These are phyloP conservation scores for Rehmannia glutinosa DNA, from an alignment of 257 asterid species.

Conservation along the genomic window DNA sequence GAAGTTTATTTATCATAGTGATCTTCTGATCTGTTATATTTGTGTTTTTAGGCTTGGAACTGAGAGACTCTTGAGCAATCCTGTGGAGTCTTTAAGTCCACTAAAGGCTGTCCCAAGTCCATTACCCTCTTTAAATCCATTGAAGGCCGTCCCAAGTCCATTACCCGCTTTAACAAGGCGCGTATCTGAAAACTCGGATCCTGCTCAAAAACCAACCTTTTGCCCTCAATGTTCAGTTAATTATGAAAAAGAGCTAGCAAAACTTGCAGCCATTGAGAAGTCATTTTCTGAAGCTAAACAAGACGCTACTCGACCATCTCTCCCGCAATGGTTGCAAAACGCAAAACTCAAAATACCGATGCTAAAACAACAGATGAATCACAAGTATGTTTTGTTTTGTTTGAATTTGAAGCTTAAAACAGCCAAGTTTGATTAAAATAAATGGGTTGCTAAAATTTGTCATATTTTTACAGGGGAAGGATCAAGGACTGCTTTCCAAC, in stretches of 20 bases:
- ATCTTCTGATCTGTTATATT: constrained; percentile 9
- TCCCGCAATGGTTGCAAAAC: constrained; percentile 84
- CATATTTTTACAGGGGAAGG: constrained; percentile 41
- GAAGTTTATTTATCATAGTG: not conserved
- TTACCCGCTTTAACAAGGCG: constrained; percentile 30
- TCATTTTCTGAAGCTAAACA: constrained; percentile 49
- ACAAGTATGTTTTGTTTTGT: constrained; percentile 36
- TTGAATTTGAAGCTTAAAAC: not conserved
- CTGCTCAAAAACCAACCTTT: constrained; percentile 30
- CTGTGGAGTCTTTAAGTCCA: constrained; percentile 38
- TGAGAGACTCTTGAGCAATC: constrained; percentile 47
- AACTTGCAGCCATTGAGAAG: constrained; percentile 53
- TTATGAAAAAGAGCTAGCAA: constrained; percentile 54
- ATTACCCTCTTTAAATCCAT: constrained; percentile 25
- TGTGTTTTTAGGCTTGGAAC: constrained; percentile 50
- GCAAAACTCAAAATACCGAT: constrained; percentile 46
- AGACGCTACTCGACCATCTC: constrained; percentile 33
- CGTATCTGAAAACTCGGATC: constrained; percentile 38
- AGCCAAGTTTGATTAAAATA: not conserved
- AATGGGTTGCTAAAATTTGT: constrained; percentile 1
- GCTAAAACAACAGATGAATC: constrained; percentile 37
- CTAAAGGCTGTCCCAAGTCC: constrained; percentile 32
- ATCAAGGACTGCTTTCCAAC: constrained; percentile 43
- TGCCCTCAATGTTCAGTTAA: constrained; percentile 61
- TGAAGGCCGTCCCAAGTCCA: constrained; percentile 36